Conservation (phyloP, 495 filamentous ascomycete genomes). For the Penicillium atrosanguineum region DNA sequence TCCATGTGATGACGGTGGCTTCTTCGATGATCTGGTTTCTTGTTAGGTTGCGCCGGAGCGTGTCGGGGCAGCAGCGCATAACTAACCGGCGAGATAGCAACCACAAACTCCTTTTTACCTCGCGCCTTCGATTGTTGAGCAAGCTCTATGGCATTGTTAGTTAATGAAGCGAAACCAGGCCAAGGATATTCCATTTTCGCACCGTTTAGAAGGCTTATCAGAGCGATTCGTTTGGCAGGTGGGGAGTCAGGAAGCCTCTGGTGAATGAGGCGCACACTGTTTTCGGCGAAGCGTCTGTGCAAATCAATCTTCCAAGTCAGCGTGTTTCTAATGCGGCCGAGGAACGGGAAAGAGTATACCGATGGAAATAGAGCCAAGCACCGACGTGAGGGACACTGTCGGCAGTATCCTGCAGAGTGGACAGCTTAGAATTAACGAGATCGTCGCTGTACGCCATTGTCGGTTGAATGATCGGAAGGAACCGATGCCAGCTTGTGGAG, state of each 20-base stretch:
- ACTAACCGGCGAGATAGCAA: constrained; percentile 77
- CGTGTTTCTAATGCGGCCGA: constrained; percentile 5
- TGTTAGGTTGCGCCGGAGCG: constrained; percentile 21
- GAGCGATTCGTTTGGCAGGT: constrained; percentile 78
- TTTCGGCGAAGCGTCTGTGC: constrained; percentile 79
- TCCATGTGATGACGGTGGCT: constrained; percentile 79
- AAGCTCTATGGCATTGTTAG: constrained; percentile 64
- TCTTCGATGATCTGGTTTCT: constrained; percentile 70
- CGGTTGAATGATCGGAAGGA: constrained; percentile 5
- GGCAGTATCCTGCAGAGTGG: constrained; percentile 91
- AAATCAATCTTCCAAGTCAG: constrained; percentile 19
- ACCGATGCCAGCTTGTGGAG: no score
- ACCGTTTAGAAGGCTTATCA: constrained; percentile 97
- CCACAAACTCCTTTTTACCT: constrained; percentile 85
- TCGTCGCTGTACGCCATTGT: constrained; percentile 93
- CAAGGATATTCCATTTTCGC: constrained; percentile 16
- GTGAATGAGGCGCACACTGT: constrained; percentile 85
- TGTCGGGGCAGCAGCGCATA: background rate
- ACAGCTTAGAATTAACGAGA: constrained; percentile 88
- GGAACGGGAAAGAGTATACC: constrained; percentile 50
- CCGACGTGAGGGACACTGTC: constrained; percentile 77
- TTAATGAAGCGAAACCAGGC: constrained; percentile 1
- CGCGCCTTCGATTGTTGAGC: constrained; percentile 91
- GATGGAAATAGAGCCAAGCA: constrained; percentile 94
- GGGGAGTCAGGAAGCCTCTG: constrained; percentile 81